A percentile compares a stretch with the other conserved stretches of the same genome.
Evolutionary conservation across 768 basidiomycete genomes (phyloP).

Genomic region (Russula ochroleuca): DNA sequence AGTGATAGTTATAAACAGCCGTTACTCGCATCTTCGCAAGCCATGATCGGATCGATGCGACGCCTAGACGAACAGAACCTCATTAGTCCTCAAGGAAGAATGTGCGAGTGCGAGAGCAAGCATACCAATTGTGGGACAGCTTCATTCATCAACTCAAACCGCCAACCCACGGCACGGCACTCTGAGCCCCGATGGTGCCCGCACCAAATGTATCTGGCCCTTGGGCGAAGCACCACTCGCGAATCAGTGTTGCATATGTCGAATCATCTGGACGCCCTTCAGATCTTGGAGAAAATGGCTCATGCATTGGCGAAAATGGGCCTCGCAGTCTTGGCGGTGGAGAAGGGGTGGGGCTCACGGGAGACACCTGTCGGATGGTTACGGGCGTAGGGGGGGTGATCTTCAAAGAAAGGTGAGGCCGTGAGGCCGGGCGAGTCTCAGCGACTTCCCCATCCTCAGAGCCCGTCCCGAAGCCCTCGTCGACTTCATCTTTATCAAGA

Average conservation of each 20-base stretch:
- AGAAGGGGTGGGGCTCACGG: conserved; percentile 17
- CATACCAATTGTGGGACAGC: neutral
- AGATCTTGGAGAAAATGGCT: conserved; percentile 16
- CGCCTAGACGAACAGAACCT: neutral
- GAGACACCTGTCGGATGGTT: conserved; percentile 5
- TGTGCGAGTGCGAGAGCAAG: neutral
- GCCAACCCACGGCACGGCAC: conserved; percentile 23
- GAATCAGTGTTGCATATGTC: conserved; percentile 26
- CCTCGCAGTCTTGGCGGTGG: conserved; percentile 19
- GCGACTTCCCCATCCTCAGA: conserved; percentile 21
- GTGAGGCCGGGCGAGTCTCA: conserved; percentile 7
- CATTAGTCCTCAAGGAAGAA: neutral
- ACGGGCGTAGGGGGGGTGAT: conserved; percentile 19
- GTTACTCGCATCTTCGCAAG: conserved; percentile 1
- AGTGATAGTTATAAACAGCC: conserved; percentile 21
- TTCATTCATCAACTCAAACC: conserved; percentile 13
- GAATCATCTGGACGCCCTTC: conserved; percentile 11
- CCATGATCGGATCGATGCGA: neutral
- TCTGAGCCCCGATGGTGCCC: conserved; percentile 17
- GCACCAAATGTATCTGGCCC: conserved; percentile 20
- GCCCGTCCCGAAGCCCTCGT: conserved; percentile 27
- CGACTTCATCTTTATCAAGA: conserved; percentile 19
- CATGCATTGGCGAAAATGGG: conserved; percentile 16
- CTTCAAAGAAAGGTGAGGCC: conserved; percentile 21
- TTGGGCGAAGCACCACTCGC: conserved; percentile 29